Conservation (phyloP, 805 yeast species). For the Schwanniomyces vanrijiae region DNA sequence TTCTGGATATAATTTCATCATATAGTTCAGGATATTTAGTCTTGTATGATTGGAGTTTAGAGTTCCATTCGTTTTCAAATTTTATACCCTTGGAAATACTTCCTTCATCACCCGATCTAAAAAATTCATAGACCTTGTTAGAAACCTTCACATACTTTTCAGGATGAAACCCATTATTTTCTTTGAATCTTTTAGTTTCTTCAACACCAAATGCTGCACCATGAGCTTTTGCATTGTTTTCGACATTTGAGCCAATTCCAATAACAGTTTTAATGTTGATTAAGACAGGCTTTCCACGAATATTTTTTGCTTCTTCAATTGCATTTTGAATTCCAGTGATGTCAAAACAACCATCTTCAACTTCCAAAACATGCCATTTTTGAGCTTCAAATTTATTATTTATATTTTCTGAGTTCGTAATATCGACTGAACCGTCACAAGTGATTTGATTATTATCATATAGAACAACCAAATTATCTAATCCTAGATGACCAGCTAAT, state of each 20-base stretch:
- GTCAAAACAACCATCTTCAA: constrained; percentile 80
- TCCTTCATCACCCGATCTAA: constrained; percentile 35
- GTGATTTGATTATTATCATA: constrained; percentile 97
- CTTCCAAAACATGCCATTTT: constrained; percentile 87
- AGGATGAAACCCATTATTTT: constrained; percentile 85
- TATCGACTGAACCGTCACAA: constrained; percentile 88
- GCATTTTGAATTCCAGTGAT: constrained; percentile 69
- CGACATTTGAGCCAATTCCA: constrained; percentile 85
- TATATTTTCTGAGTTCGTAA: constrained; percentile 93
- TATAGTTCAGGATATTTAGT: constrained; percentile 74
- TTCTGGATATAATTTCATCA: constrained; percentile 77
- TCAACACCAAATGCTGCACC: constrained; percentile 95
- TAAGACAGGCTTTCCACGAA: constrained; percentile 81
- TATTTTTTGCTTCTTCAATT: constrained; percentile 75
- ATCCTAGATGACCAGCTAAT: constrained; percentile 92
- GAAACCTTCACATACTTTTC: constrained; percentile 77
- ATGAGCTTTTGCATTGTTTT: constrained; percentile 91
- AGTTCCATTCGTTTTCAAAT: constrained; percentile 75
- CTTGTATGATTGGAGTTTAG: constrained; percentile 57
- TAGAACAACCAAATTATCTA: constrained; percentile 89
- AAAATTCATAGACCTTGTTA: constrained; percentile 74
- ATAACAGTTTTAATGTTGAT: constrained; percentile 87
- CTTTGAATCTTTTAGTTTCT: constrained; percentile 84
- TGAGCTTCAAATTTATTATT: constrained; percentile 80
- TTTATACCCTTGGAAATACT: constrained; percentile 62